Evolutionary conservation across 345 rosid genomes (phyloP).

Genomic region (Streptanthus diversifolius): DNA sequence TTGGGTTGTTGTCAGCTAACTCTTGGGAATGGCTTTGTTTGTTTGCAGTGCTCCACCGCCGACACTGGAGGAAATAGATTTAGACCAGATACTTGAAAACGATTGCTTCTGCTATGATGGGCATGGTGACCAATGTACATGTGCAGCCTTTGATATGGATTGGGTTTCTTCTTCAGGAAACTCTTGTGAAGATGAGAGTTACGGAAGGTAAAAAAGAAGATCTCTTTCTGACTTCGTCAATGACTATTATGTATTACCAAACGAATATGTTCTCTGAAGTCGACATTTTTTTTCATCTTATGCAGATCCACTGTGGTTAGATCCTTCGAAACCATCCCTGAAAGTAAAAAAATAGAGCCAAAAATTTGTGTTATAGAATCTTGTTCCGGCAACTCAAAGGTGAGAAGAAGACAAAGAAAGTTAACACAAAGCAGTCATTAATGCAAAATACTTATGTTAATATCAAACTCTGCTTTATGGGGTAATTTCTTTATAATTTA

Average conservation of each 20-base stretch:
- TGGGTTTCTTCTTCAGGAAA: slow-evolving; percentile 92
- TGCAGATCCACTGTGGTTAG: slow-evolving; percentile 61
- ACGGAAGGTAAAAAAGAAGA: slow-evolving; percentile 50
- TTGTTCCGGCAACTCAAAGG: slow-evolving; percentile 46
- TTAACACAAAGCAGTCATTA: neutral
- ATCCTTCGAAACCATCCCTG: slow-evolving; percentile 52
- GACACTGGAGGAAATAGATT: slow-evolving; percentile 36
- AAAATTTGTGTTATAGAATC: slow-evolving; percentile 44
- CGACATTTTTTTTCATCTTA: neutral
- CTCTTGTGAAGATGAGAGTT: slow-evolving; percentile 71
- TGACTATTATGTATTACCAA: neutral
- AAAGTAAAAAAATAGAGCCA: slow-evolving; percentile 37
- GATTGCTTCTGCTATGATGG: slow-evolving; percentile 47
- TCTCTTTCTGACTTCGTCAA: neutral
- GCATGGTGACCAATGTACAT: slow-evolving; percentile 55
- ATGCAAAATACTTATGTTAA: neutral
- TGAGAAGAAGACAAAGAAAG: slow-evolving; percentile 28
- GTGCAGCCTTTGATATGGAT: slow-evolving; percentile 70
- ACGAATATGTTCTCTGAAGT: neutral
- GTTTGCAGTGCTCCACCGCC: slow-evolving; percentile 47
- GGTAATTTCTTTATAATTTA: neutral
- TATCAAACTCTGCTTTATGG: neutral
- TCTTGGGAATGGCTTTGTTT: slow-evolving; percentile 11
- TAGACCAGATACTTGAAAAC: slow-evolving; percentile 42
- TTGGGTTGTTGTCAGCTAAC: slow-evolving; percentile 22